Percentiles rank a stretch among this genome's conserved stretches.
Evolutionary conservation across 345 rosid genomes (phyloP).

Genomic region (Arabidopsis thaliana): TAIR10.1 NC_003070.9:15899501-15900000

Average conservation of each 20-base stretch:
- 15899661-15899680: slow-evolving; percentile 74
- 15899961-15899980: neutral
- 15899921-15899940: slow-evolving; percentile 78
- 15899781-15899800: neutral
- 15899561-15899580: neutral
- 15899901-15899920: slow-evolving; percentile 86
- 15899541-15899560: slow-evolving; percentile 66
- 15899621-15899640: slow-evolving; percentile 71
- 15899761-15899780: slow-evolving; percentile 63
- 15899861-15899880: slow-evolving; percentile 75
- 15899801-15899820: neutral
- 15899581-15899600: neutral
- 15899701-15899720: slow-evolving; percentile 78
- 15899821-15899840: neutral
- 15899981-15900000: neutral
- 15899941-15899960: neutral
- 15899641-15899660: slow-evolving; percentile 72
- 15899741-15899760: slow-evolving; percentile 66
- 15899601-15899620: slow-evolving; percentile 53
- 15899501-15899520: slow-evolving; percentile 61
- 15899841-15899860: slow-evolving; percentile 60
- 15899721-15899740: slow-evolving; percentile 66
- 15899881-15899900: slow-evolving; percentile 81
- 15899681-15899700: slow-evolving; percentile 89
- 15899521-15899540: slow-evolving; percentile 71